Evolutionary conservation across 225 moss, liverwort and hornwort genomes (phyloP), one percentile per base, ranked within the genome.

Genomic region (Sphagnum tenellum): DNA sequence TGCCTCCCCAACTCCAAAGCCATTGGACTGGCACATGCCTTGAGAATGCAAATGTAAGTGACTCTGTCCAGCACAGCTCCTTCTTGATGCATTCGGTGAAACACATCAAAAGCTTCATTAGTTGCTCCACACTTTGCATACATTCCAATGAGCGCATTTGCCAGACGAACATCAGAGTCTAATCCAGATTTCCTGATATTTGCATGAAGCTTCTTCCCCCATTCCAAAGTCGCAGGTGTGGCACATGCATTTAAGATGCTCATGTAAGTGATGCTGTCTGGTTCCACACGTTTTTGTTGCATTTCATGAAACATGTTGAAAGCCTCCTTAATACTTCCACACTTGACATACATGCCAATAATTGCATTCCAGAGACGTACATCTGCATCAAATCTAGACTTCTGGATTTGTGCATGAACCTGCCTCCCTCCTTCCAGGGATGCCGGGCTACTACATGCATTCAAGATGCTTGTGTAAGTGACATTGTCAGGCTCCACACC

Each of bases 81-180:
- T n/a, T 6, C 49, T 45, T 12, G 49, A n/a, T 65, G 49, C 64
- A 65, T 65, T 50, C 44, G 49, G 12, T 6, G 50, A 65, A 50
- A 50, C 6, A 63, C 8, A 45, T 63, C 45, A 10, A 63, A 63
- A 6, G 63, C 63, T 46, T 9, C 47, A 7, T 65, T 44, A 54
- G 49, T 50, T 12, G 4, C 51, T 12, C 64, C 64, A 65, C 64
- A 50, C 64, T 65, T 65, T 9, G 63, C 63, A 63, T 63, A 63
- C 63, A 63, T 47, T 5, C 47, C 45, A n/a, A 63, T 4, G 12
- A 65, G 64, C 9, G 64, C 53, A 11, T 12, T 65, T 12, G 8
- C 64, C 12, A 65, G 49, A 50, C 50, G 14, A 7, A 65, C 64
- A 8, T 65, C 49, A 8, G 51, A 65, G 12, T 50, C 7, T 44